Conservation (phyloP, 805 yeast species). For the Cyberlindnera americana region DNA sequence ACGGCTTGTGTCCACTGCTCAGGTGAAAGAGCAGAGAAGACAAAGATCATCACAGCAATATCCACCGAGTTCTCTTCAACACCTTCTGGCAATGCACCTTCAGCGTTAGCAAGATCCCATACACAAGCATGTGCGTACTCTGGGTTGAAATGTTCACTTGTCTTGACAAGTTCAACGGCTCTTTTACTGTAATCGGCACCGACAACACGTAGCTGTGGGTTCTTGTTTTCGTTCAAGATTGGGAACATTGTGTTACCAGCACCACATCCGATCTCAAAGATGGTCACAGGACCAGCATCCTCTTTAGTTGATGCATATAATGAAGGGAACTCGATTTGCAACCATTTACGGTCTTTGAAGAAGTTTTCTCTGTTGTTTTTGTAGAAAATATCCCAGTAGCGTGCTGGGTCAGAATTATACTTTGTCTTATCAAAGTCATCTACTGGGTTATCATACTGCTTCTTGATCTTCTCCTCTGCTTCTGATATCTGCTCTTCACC, state of each 20-base stretch:
- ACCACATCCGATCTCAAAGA: constrained; percentile 95
- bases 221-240: constrained; percentile 75
- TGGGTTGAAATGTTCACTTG: constrained; percentile 55
- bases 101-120: constrained; percentile 89
- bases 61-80: constrained; percentile 80
- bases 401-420: constrained; percentile 83
- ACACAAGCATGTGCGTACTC: constrained; percentile 76
- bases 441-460: constrained; percentile 83
- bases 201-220: constrained; percentile 64
- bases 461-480: constrained; percentile 69
- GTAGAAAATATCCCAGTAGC: constrained; percentile 94
- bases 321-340: constrained; percentile 88
- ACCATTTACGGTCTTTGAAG: constrained; percentile 96
- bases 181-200: constrained; percentile 90
- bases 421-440: constrained; percentile 75
- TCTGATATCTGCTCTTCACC: constrained; percentile 80
- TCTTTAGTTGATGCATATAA: constrained; percentile 74
- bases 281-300: constrained; percentile 65
- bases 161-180: constrained; percentile 82
- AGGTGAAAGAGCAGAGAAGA: constrained; percentile 89
- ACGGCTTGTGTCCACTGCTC: constrained; percentile 86
- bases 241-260: constrained; percentile 98
- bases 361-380: constrained; percentile 88
- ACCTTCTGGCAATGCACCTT: constrained; percentile 75
- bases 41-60: constrained; percentile 91